A percentile compares a stretch with the other conserved stretches of the same genome.
phyloP scores from a whole-genome alignment of 2,329 filamentous ascomycete genomes.

The Corynespora cassiicola region DNA sequence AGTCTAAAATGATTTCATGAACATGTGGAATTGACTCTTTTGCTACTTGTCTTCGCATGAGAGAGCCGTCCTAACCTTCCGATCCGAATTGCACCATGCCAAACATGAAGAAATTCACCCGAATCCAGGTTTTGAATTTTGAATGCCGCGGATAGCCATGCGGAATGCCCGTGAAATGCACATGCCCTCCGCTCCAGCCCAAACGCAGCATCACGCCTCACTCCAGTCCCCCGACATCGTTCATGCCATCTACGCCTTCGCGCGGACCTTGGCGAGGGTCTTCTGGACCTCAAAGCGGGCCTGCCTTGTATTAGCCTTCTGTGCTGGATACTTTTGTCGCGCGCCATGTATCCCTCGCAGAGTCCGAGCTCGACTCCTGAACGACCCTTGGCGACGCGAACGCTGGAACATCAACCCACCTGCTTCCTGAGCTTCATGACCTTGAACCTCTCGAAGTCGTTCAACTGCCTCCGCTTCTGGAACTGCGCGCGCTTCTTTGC shows the following conservation, averaged over 20 bases:
- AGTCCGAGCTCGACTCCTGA: no score
- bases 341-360: no score
- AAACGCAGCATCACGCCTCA: slow-evolving; percentile 37
- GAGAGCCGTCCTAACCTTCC: slow-evolving; percentile 48
- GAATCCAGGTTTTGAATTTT: slow-evolving; percentile 47
- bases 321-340: no score
- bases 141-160: slow-evolving; percentile 45
- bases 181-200: slow-evolving; percentile 42
- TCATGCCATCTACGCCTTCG: slow-evolving; percentile 45
- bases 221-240: slow-evolving; percentile 35
- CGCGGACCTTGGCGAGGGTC: slow-evolving; percentile 83
- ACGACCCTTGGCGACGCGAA: no score
- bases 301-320: slow-evolving; percentile 48
- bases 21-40: slow-evolving; percentile 46
- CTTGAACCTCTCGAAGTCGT: slow-evolving; percentile 99
- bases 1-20: slow-evolving; percentile 45
- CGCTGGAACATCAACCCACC: slow-evolving; percentile 70
- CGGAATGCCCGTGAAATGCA: slow-evolving; percentile 47
- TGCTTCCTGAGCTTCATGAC: slow-evolving; percentile 99
- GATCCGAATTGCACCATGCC: slow-evolving; percentile 49
- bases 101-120: slow-evolving; percentile 45
- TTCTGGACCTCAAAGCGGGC: slow-evolving; percentile 96
- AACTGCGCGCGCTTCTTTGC: slow-evolving; percentile 90
- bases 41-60: slow-evolving; percentile 47
- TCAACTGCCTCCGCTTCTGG: slow-evolving; percentile 86